Conservation (phyloP, 805 yeast genomes). For the Teunomyces kruisii region DNA sequence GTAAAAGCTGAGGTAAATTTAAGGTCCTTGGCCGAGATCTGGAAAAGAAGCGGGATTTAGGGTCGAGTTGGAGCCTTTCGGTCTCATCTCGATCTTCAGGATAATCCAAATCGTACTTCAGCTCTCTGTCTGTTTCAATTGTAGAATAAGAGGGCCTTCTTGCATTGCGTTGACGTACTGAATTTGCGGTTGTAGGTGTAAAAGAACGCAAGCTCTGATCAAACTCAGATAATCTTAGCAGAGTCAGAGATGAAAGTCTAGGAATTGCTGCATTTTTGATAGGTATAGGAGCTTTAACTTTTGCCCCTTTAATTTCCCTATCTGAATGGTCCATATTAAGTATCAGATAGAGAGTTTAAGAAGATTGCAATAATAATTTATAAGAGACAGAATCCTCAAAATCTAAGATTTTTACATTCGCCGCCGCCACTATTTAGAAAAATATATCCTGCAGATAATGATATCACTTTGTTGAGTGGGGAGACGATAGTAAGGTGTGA, state of each 20-base stretch:
- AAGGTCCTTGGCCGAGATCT: slow-evolving; percentile 41
- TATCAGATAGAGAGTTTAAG: neutral
- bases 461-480: neutral
- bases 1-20: slow-evolving; percentile 50
- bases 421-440: slow-evolving; percentile 2
- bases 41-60: slow-evolving; percentile 37
- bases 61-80: slow-evolving; percentile 28
- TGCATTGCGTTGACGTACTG: neutral
- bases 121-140: slow-evolving; percentile 17
- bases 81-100: slow-evolving; percentile 42
- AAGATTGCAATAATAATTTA: neutral
- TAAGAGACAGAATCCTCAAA: neutral
- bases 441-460: neutral
- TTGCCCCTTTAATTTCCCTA: neutral
- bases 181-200: slow-evolving; percentile 23
- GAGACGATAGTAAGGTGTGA: neutral
- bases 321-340: slow-evolving; percentile 1
- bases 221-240: neutral
- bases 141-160: slow-evolving; percentile 22
- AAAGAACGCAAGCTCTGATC: slow-evolving; percentile 17
- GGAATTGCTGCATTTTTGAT: slow-evolving; percentile 10
- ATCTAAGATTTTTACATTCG: neutral
- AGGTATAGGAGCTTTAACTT: slow-evolving; percentile 20
- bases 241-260: slow-evolving; percentile 5
- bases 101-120: slow-evolving; percentile 51